Evolutionary conservation across 2,329 filamentous ascomycete species (phyloP).

Genomic region (Pyricularia sp.): DNA sequence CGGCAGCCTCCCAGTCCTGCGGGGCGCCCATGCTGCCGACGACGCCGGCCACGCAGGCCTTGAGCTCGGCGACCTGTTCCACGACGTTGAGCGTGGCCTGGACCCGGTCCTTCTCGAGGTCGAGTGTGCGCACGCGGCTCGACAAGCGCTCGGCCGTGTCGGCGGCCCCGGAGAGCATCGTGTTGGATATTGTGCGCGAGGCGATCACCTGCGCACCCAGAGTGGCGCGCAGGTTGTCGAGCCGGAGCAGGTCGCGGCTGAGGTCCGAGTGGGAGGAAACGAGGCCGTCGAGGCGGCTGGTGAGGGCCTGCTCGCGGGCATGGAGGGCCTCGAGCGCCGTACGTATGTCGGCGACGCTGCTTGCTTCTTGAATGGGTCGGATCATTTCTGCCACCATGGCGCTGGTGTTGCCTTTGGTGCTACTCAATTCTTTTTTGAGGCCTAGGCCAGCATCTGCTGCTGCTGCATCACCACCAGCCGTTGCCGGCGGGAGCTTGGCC

Average conservation of each 20-base stretch:
- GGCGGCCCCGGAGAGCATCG: slow-evolving; percentile 81
- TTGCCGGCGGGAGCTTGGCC: slow-evolving; percentile 6
- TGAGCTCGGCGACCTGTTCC: slow-evolving; percentile 93
- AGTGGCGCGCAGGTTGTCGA: slow-evolving; percentile 83
- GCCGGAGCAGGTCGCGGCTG: slow-evolving; percentile 72
- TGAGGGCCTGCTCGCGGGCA: slow-evolving; percentile 64
- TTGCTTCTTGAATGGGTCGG: slow-evolving; percentile 55
- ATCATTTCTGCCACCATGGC: slow-evolving; percentile 11
- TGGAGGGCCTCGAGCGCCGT: slow-evolving; percentile 68
- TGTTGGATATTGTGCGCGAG: slow-evolving; percentile 74
- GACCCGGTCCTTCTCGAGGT: slow-evolving; percentile 84
- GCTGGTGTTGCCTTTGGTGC: slow-evolving; percentile 8
- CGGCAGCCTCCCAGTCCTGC: slow-evolving; percentile 97
- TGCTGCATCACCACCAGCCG: slow-evolving; percentile 1
- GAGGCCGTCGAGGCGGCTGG: slow-evolving; percentile 63
- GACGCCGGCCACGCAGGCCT: slow-evolving; percentile 90
- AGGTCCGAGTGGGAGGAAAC: slow-evolving; percentile 79
- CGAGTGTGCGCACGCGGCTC: slow-evolving; percentile 75
- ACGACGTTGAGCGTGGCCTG: slow-evolving; percentile 86
- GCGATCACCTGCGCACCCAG: slow-evolving; percentile 80
- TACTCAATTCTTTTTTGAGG: slow-evolving; percentile 8
- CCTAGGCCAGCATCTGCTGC: slow-evolving; percentile 9
- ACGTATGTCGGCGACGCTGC: slow-evolving; percentile 70
- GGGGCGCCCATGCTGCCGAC: slow-evolving; percentile 94
- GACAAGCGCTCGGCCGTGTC: slow-evolving; percentile 80